Percentiles rank a stretch among this genome's conserved stretches.
Conservation (phyloP, 176 grass and related monocot species). For the Leersia perrieri region DNA sequence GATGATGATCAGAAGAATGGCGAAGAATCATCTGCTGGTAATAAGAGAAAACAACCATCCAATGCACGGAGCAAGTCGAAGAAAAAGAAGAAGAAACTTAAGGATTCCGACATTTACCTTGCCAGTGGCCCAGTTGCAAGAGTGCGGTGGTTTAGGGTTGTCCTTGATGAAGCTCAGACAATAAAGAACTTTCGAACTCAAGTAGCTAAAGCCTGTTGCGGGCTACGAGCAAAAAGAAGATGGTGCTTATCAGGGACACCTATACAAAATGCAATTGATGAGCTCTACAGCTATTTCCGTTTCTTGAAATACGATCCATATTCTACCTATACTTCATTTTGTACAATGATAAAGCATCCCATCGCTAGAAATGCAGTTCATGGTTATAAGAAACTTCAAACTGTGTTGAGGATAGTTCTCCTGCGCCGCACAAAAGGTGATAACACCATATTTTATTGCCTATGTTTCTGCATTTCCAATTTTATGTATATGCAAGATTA, state of each 20-base stretch:
- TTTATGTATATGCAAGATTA: neutral
- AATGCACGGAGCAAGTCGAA: slow-evolving; percentile 47
- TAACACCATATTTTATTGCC: neutral
- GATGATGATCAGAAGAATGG: slow-evolving; percentile 76
- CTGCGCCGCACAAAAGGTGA: slow-evolving; percentile 96
- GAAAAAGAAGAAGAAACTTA: slow-evolving; percentile 76
- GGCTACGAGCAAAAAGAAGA: slow-evolving; percentile 87
- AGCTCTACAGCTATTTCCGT: slow-evolving; percentile 93
- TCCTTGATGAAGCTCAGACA: slow-evolving; percentile 97
- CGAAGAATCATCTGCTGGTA: slow-evolving; percentile 67
- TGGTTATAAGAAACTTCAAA: slow-evolving; percentile 95
- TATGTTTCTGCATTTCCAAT: slow-evolving; percentile 15
- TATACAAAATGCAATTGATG: slow-evolving; percentile 97
- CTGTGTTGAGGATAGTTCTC: slow-evolving; percentile 78
- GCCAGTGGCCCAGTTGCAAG: slow-evolving; percentile 80
- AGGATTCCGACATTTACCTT: slow-evolving; percentile 58
- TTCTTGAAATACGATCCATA: slow-evolving; percentile 98
- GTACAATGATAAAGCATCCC: slow-evolving; percentile 79
- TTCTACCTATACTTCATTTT: slow-evolving; percentile 75
- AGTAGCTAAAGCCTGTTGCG: slow-evolving; percentile 90
- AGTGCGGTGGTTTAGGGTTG: slow-evolving; percentile 95
- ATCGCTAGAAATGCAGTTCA: slow-evolving; percentile 70
- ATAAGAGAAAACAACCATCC: slow-evolving; percentile 61
- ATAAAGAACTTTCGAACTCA: slow-evolving; percentile 96
- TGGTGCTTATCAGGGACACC: slow-evolving; percentile 99